A percentile compares a stretch with the other conserved stretches of the same genome.
Conservation (phyloP, 164 flowering plant species). For the Berberis thunbergii region DNA sequence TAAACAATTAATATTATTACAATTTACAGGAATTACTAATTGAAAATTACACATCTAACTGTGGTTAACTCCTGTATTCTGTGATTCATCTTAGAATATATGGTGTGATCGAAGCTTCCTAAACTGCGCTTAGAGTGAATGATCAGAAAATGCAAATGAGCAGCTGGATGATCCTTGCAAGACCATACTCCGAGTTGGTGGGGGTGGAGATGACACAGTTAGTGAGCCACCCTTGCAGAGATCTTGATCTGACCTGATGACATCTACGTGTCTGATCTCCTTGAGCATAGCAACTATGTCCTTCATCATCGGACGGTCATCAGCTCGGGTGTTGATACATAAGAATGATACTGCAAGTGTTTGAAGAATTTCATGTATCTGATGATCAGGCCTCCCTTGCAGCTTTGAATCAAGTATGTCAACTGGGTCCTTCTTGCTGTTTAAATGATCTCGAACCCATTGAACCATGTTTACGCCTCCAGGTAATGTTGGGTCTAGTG, state of each 20-base stretch:
- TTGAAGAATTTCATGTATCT: conserved; percentile 82
- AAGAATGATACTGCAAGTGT: conserved; percentile 73
- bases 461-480: conserved; percentile 75
- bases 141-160: conserved; percentile 74
- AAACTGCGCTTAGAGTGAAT: conserved; percentile 27
- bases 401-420: conserved; percentile 78
- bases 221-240: conserved; percentile 21
- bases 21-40: no score
- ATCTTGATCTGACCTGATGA: conserved; percentile 27
- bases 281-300: conserved; percentile 87
- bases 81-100: no score
- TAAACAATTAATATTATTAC: no score
- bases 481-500: conserved; percentile 78
- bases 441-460: conserved; percentile 75
- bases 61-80: no score
- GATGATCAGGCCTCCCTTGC: conserved; percentile 61
- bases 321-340: conserved; percentile 47
- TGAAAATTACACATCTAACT: no score
- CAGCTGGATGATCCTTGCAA: conserved; percentile 66
- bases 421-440: conserved; percentile 38
- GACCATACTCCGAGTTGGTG: conserved; percentile 22
- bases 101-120: no score
- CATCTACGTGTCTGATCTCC: conserved; percentile 57
- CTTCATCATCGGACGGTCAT: conserved; percentile 84
- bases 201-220: conserved; percentile 2